These are phyloP conservation scores for Pholiota microspora DNA, from an alignment of 768 basidiomycete species.

Conservation along the genomic window DNA sequence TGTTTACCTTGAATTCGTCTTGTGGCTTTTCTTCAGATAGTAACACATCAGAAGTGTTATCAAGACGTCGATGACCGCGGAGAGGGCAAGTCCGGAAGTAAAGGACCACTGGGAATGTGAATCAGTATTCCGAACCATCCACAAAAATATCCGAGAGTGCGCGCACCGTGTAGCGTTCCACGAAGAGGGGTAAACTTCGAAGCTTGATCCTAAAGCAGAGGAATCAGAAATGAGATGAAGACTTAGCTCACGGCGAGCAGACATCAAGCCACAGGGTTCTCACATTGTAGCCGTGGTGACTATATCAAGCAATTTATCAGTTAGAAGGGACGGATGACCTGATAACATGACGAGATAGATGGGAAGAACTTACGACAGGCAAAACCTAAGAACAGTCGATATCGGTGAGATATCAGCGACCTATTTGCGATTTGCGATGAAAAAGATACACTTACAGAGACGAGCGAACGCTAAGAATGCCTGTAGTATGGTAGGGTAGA, in stretches of 20 bases:
- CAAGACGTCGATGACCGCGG: constrained; percentile 47
- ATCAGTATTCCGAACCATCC: background rate
- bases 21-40: constrained; percentile 38
- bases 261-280: background rate
- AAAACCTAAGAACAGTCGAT: background rate
- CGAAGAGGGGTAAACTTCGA: background rate
- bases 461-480: background rate
- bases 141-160: background rate
- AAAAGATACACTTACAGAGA: background rate
- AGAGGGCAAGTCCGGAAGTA: constrained; percentile 48
- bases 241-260: background rate
- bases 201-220: background rate
- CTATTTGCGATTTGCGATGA: background rate
- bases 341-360: background rate
- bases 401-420: background rate
- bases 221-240: background rate
- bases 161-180: background rate
- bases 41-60: constrained; percentile 45
- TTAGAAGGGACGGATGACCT: background rate
- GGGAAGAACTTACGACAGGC: background rate
- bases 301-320: background rate
- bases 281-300: background rate
- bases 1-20: constrained; percentile 34
- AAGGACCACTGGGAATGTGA: constrained; percentile 24
- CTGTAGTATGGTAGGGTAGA: background rate